phyloP scores from a whole-genome alignment of 495 filamentous ascomycete genomes.

The Lophiostoma macrostomum region DNA sequence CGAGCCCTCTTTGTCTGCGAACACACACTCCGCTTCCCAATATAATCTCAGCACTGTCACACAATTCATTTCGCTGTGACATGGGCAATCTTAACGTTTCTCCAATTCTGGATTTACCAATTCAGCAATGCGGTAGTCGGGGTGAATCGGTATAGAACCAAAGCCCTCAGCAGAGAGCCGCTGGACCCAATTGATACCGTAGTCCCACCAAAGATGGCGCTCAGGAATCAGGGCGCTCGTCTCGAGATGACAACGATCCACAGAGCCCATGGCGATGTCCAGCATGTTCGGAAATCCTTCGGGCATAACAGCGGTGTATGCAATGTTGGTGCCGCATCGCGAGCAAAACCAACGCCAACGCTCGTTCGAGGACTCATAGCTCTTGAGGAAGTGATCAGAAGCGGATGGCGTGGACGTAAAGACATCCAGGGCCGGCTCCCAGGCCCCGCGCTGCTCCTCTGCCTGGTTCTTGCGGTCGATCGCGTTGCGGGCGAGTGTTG shows the following conservation, averaged over 20 bases:
- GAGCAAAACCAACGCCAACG: conserved; percentile 1
- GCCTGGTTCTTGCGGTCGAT: too few relatives aligned
- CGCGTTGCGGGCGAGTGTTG: too few relatives aligned
- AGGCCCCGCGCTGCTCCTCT: too few relatives aligned
- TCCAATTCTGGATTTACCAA: too few relatives aligned
- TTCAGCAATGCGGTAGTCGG: neutral
- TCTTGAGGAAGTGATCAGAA: conserved; percentile 1
- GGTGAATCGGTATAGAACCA: neutral
- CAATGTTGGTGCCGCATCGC: neutral
- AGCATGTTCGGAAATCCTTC: neutral
- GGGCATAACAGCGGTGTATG: neutral
- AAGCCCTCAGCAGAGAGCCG: neutral
- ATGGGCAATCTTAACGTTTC: too few relatives aligned
- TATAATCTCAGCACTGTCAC: too few relatives aligned
- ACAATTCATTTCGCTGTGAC: too few relatives aligned
- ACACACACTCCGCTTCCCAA: too few relatives aligned
- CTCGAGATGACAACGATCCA: conserved; percentile 1
- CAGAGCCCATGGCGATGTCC: neutral
- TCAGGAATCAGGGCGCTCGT: neutral
- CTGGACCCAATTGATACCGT: neutral
- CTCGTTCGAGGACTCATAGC: neutral
- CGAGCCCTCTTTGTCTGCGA: too few relatives aligned
- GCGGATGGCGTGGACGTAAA: neutral
- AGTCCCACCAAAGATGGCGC: conserved; percentile 2
- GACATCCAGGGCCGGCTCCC: neutral